phyloP scores from a whole-genome alignment of 2,329 filamentous ascomycete species.

The Claviceps fusiformis region DNA sequence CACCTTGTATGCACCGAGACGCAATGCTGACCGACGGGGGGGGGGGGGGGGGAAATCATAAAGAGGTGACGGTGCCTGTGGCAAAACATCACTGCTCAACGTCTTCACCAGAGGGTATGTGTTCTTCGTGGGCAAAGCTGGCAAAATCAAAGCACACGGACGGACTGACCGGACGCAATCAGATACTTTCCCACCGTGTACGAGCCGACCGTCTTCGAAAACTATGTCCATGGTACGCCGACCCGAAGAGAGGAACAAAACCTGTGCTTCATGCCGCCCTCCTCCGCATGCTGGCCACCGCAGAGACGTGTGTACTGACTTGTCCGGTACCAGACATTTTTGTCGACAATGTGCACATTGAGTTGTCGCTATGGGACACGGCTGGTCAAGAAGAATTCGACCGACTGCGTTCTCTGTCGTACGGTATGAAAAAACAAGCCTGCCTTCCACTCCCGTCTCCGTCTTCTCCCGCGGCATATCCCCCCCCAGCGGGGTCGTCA shows the following conservation, averaged over 20 bases:
- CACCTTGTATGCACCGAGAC: not conserved
- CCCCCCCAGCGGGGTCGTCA: no score
- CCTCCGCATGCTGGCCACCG: not conserved
- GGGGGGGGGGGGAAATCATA: no score
- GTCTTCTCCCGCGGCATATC: not conserved
- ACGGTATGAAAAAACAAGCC: constrained; percentile 47
- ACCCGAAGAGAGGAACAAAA: not conserved
- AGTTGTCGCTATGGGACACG: constrained; percentile 95
- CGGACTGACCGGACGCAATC: constrained; percentile 3
- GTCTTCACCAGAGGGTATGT: constrained; percentile 93
- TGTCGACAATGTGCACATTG: constrained; percentile 92
- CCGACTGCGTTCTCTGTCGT: constrained; percentile 83
- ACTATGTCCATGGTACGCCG: constrained; percentile 83
- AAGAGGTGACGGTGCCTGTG: constrained; percentile 89
- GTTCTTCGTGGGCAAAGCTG: not conserved
- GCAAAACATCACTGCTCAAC: constrained; percentile 93
- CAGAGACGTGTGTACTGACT: not conserved
- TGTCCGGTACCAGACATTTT: constrained; percentile 63
- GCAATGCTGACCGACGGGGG: not conserved
- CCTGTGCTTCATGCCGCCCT: no score
- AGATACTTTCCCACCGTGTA: constrained; percentile 97
- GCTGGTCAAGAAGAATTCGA: constrained; percentile 99
- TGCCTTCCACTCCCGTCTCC: not conserved
- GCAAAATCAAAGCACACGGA: not conserved
- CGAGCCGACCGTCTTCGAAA: constrained; percentile 96